Conservation (phyloP, 306 rosid genomes). For the Citrullus colocynthis region DNA sequence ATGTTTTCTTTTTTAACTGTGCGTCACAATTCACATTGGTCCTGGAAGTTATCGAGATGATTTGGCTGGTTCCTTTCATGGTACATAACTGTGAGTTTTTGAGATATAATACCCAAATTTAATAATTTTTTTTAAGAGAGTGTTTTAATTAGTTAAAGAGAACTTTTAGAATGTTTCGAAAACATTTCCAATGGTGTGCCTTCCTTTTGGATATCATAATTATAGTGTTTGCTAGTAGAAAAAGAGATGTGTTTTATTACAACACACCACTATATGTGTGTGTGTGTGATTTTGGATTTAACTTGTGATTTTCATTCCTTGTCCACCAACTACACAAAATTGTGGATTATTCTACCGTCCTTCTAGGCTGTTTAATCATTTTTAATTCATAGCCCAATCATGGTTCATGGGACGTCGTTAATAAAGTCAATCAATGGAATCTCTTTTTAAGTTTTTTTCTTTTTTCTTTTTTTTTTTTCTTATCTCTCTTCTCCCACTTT, state of each 20-base stretch:
- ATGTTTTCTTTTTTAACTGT: not conserved
- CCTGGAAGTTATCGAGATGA: not conserved
- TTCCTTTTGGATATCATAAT: not conserved
- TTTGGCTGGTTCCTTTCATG: not conserved
- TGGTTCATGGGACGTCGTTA: not conserved
- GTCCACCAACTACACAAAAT: not conserved
- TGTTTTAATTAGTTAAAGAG: not conserved
- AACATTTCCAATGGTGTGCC: not conserved
- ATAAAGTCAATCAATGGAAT: not conserved
- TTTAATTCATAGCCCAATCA: constrained; percentile 1
- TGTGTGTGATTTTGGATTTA: constrained; percentile 2
- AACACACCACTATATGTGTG: not conserved
- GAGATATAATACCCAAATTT: not conserved
- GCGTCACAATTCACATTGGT: not conserved
- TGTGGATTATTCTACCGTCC: not conserved
- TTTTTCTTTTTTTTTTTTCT: not conserved
- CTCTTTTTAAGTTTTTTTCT: not conserved
- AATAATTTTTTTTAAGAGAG: not conserved
- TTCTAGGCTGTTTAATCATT: not conserved
- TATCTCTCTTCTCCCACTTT: not conserved
- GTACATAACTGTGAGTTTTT: not conserved
- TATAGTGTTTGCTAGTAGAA: constrained; percentile 4
- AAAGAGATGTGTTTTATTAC: not conserved
- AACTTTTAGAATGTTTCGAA: not conserved
- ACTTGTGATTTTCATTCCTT: not conserved